Base-by-base conservation (phyloP, 2,329 filamentous ascomycete species). In the Xenosphaeropsis pyriputrescens region DNA sequence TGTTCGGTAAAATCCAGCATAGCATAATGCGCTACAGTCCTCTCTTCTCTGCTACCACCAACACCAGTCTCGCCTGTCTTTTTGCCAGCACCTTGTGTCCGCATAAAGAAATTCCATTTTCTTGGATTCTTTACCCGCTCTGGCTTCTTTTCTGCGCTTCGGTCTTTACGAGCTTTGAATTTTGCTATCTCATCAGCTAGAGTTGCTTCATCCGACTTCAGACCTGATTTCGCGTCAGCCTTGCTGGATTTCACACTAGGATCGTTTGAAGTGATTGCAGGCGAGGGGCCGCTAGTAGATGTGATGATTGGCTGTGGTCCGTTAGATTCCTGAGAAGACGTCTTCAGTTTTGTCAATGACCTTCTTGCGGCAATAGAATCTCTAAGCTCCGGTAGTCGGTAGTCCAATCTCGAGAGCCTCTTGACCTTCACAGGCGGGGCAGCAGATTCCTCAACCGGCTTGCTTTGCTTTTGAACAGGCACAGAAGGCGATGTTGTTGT, bases 81-180 rank as follows among this genome's bases (percentile, higher is more conserved):
- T 9, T 26, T 26, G 3, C 22, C 22, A 26, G 22, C 22, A 26
- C 22, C 22, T 19, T 72, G 67, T 0, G 68, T 68, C 34, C 72
- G 63, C 35, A 72, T 65, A 45, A 79, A 79, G 11, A 78, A 52
- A 44, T 76, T 78, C 75, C 75, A 79, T 46, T 69, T 75, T 6
- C 68, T 64, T 17, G 52, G 52, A 15, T 72, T 72, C 18, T 70
- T 67, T 1, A 65, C 52, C 38, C 64, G 62, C 51, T 75, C 77
- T 16, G 64, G 61, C 16, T 73, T 53, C 51, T 76, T 78, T 26
- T 26, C 22, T 11, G 8, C 8, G 22, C 22, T 9, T 9, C 22
- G 22, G 7, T 26, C 22, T 26, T 26, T 26, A 26, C 22, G 22
- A 9, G 22, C 22, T 26, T 26, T 26, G 22, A 26, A 26, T 11